These are phyloP conservation scores for Saccharomyces hybrid DNA, from an alignment of 1,139 yeast species.

Conservation along the genomic window DNA sequence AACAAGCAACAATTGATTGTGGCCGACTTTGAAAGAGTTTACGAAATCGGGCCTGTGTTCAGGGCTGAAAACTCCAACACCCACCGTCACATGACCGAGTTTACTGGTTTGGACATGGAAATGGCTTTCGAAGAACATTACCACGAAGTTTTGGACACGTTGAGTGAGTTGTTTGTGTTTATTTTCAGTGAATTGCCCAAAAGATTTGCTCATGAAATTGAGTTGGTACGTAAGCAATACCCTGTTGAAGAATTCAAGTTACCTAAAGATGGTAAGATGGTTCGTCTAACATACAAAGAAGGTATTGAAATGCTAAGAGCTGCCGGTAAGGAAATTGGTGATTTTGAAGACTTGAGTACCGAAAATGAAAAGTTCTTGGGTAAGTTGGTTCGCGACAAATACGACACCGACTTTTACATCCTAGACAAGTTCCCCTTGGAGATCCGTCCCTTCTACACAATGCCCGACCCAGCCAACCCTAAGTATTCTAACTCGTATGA, in stretches of 20 bases:
- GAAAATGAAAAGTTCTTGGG: slow-evolving; percentile 94
- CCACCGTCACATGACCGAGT: slow-evolving; percentile 98
- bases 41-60: slow-evolving; percentile 95
- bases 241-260: slow-evolving; percentile 96
- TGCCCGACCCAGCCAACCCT: slow-evolving; percentile 94
- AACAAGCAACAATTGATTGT: slow-evolving; percentile 97
- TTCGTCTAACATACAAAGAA: slow-evolving; percentile 79
- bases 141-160: slow-evolving; percentile 81
- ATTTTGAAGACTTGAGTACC: slow-evolving; percentile 82
- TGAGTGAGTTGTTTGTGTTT: slow-evolving; percentile 80
- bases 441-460: slow-evolving; percentile 95
- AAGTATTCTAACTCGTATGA: slow-evolving; percentile 91
- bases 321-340: slow-evolving; percentile 74
- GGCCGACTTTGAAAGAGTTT: slow-evolving; percentile 93
- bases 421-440: slow-evolving; percentile 97
- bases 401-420: slow-evolving; percentile 94
- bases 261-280: slow-evolving; percentile 87
- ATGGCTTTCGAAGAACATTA: slow-evolving; percentile 98
- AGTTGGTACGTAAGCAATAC: slow-evolving; percentile 83
- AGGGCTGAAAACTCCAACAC: slow-evolving; percentile 99
- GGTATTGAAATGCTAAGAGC: slow-evolving; percentile 83
- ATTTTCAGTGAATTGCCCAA: slow-evolving; percentile 75
- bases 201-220: slow-evolving; percentile 78
- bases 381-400: slow-evolving; percentile 81
- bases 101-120: slow-evolving; percentile 93